phyloP scores from a whole-genome alignment of 177 flowering plant species.

The Vitis hybrid region DNA sequence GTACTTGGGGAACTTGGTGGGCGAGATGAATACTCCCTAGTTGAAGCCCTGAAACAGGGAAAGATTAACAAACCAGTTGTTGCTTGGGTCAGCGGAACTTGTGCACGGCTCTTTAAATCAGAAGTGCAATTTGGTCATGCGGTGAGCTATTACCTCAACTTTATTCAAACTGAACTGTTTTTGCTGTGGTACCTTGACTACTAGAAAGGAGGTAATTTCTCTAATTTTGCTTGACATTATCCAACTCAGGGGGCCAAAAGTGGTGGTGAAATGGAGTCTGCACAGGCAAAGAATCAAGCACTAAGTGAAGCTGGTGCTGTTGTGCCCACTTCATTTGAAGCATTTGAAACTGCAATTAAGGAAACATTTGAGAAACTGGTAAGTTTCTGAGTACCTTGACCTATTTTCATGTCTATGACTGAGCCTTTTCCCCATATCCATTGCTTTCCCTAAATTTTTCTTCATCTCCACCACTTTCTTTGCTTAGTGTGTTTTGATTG shows the following conservation, averaged over 20 bases:
- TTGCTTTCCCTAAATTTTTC: neutral
- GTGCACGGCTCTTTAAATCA: conserved; percentile 94
- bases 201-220: neutral
- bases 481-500: neutral
- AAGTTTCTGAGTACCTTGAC: conserved; percentile 12
- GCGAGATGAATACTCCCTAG: conserved; percentile 93
- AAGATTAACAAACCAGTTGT: conserved; percentile 91
- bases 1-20: conserved; percentile 99
- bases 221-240: conserved; percentile 11
- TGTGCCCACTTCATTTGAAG: conserved; percentile 96
- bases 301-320: conserved; percentile 89
- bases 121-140: conserved; percentile 99
- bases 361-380: conserved; percentile 91
- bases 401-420: neutral
- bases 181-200: neutral
- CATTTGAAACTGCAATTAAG: conserved; percentile 77
- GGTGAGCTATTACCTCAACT: conserved; percentile 50
- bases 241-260: conserved; percentile 86
- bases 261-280: conserved; percentile 99
- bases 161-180: neutral
- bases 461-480: neutral
- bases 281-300: conserved; percentile 97
- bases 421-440: conserved; percentile 1
- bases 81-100: conserved; percentile 99
- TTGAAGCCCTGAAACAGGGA: conserved; percentile 95